Percentiles rank a stretch among this genome's conserved stretches.
Conservation (phyloP, 257 asterid genomes). For the Solanum sejunctum region DNA sequence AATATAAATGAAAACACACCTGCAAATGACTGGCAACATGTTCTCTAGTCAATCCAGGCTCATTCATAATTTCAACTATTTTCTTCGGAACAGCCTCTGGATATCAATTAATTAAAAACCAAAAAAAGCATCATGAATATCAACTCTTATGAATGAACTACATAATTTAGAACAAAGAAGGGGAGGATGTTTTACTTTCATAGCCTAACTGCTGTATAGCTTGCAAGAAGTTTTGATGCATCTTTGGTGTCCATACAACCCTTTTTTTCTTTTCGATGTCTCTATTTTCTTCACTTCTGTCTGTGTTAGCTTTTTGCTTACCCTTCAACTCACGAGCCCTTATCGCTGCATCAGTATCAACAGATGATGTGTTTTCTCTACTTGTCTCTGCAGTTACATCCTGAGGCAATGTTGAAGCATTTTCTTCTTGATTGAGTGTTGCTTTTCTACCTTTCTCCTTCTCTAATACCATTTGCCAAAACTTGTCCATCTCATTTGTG, state of each 20-base stretch:
- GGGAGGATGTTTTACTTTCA: slow-evolving; percentile 27
- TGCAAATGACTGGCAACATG: slow-evolving; percentile 83
- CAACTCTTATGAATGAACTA: not conserved
- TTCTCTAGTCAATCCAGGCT: slow-evolving; percentile 57
- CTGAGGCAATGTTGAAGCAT: not conserved
- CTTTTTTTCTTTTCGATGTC: slow-evolving; percentile 33
- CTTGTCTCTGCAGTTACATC: slow-evolving; percentile 3
- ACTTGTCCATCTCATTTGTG: slow-evolving; percentile 11
- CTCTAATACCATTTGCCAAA: slow-evolving; percentile 28
- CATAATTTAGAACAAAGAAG: not conserved
- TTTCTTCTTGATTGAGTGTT: not conserved
- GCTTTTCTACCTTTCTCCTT: slow-evolving; percentile 11
- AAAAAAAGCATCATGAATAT: not conserved
- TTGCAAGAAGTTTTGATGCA: slow-evolving; percentile 51
- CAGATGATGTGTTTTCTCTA: slow-evolving; percentile 1
- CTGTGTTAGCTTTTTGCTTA: slow-evolving; percentile 5
- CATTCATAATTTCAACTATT: slow-evolving; percentile 55
- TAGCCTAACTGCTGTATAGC: slow-evolving; percentile 38
- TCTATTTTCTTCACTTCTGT: slow-evolving; percentile 3
- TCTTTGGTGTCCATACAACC: slow-evolving; percentile 50
- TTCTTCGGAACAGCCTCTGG: slow-evolving; percentile 65
- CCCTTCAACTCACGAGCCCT: not conserved
- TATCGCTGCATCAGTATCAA: not conserved
- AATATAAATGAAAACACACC: slow-evolving; percentile 22
- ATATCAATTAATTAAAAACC: not conserved